Percentiles rank a stretch among this genome's conserved stretches.
These are phyloP conservation scores for Aspergillus terreus DNA, from an alignment of 2,329 filamentous ascomycete species.

Conservation along the genomic window DNA sequence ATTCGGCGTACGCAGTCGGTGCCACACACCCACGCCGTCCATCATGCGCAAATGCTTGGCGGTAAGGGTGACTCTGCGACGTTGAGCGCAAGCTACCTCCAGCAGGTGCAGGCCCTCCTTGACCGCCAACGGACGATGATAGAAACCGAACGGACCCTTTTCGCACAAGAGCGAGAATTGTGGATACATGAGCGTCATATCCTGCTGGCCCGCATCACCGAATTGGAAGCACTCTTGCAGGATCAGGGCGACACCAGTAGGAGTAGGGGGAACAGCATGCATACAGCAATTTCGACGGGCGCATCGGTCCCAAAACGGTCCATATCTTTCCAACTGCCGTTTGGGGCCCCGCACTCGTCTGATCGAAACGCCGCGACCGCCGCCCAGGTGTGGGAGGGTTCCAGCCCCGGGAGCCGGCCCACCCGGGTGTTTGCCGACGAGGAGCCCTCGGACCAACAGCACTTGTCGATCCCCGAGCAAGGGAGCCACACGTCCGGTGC, in stretches of 20 bases:
- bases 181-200: constrained; percentile 44
- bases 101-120: constrained; percentile 39
- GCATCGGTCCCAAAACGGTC: constrained; percentile 4
- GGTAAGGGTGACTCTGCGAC: constrained; percentile 19
- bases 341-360: constrained; percentile 8
- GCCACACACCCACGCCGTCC: constrained; percentile 32
- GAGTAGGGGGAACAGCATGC: constrained; percentile 2
- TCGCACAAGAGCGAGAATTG: constrained; percentile 41
- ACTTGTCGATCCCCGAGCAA: constrained; percentile 23
- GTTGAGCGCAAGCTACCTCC: constrained; percentile 36
- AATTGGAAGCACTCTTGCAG: constrained; percentile 36
- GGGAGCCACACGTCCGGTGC: constrained; percentile 9
- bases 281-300: constrained; percentile 11
- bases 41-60: constrained; percentile 20
- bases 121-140: constrained; percentile 37
- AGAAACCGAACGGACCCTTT: constrained; percentile 38
- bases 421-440: constrained; percentile 44
- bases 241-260: constrained; percentile 9
- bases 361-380: constrained; percentile 7
- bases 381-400: constrained; percentile 43
- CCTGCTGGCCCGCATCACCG: constrained; percentile 38
- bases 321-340: constrained; percentile 12
- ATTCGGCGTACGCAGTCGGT: constrained; percentile 38
- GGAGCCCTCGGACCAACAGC: constrained; percentile 21
- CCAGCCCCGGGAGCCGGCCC: constrained; percentile 36